A percentile compares a stretch with the other conserved stretches of the same genome.
Evolutionary conservation across 169 alveolate genomes (phyloP).

Genomic region (Plasmodium ovale): DNA sequence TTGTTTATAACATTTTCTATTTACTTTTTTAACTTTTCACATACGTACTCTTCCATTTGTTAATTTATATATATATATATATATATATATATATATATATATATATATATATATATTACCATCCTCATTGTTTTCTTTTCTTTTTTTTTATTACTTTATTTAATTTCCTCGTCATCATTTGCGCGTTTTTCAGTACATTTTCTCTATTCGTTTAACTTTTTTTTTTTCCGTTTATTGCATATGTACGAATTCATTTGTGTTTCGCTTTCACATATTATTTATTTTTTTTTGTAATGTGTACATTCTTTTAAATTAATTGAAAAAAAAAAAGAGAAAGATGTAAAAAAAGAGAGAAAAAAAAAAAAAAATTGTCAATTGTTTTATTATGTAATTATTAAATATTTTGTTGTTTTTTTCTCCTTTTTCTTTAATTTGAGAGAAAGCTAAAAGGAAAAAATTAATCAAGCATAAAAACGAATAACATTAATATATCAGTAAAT

Average conservation of each 20-base stretch:
- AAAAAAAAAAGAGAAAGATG: conserved; percentile 16
- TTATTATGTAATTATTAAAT: conserved; percentile 43
- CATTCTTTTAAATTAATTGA: conserved; percentile 25
- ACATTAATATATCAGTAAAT: conserved; percentile 5
- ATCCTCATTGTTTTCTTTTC: conserved; percentile 10
- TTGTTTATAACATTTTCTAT: conserved; percentile 14
- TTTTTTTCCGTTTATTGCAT: conserved; percentile 11
- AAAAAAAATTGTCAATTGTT: conserved; percentile 51
- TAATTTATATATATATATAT: too few species aligned
- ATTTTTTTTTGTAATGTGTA: conserved; percentile 31
- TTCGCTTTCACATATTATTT: not conserved
- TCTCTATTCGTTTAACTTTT: conserved; percentile 23
- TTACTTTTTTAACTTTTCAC: conserved; percentile 14
- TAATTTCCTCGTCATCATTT: conserved; percentile 45
- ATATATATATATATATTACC: not conserved
- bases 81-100: not conserved
- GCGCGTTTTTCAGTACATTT: conserved; percentile 5
- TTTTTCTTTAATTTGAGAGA: conserved; percentile 11
- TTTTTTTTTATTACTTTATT: conserved; percentile 15
- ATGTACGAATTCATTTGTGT: conserved; percentile 38
- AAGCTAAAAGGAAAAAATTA: conserved; percentile 12
- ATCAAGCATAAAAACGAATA: conserved; percentile 7
- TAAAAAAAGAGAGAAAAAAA: conserved; percentile 9
- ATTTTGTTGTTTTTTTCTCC: conserved; percentile 23
- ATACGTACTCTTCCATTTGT: conserved; percentile 33